Base-by-base conservation (phyloP, 768 basidiomycete genomes). In the Rhodotorula babjevae region DNA sequence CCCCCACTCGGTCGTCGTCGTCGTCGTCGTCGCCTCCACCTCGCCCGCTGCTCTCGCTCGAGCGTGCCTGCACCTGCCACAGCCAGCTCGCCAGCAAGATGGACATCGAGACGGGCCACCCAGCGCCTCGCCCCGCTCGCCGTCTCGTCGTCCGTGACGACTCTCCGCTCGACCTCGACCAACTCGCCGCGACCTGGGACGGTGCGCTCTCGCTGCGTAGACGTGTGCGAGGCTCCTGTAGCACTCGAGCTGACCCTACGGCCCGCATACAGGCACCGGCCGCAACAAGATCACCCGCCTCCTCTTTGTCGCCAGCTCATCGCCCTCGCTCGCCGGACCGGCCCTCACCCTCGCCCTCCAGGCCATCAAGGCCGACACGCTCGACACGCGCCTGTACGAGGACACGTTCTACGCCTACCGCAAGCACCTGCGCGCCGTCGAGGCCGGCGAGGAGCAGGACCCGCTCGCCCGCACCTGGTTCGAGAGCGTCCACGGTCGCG, bases 151-250 rank as follows among this genome's bases (percentile, higher is more conserved):
- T 93, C 23, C 89, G 92, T 80, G 90, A 90, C 56, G 84, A 85
- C 0, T 91, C 93, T 78, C 91, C 92, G 9, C 93, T 92, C 79
- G 92, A 95, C 79, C 85, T 94, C 65, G 93, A 94, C 68, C 81
- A 86, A 55, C 90, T 91, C 80, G 87, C 89, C 69, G 83, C 88
- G 56, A 85, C 86, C 65, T 94, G 93, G 82, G 84, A 87, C 73
- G 90, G 92, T 90, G 57, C 56, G 82, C 61, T 9, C 12, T 12
- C 44, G n/a, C n/a, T n/a, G n/a, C n/a, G n/a, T n/a, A n/a, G n/a
- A n/a, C n/a, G n/a, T n/a, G n/a, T n/a, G n/a, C n/a, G n/a, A n/a
- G n/a, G n/a, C n/a, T n/a, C n/a, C n/a, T n/a, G n/a, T n/a, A n/a
- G n/a, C n/a, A n/a, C n/a, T n/a, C n/a, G n/a, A n/a, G n/a, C n/a